A percentile compares a stretch with the other conserved stretches of the same genome.
Conservation (phyloP, 805 yeast genomes). For the Candida hispaniensis region DNA sequence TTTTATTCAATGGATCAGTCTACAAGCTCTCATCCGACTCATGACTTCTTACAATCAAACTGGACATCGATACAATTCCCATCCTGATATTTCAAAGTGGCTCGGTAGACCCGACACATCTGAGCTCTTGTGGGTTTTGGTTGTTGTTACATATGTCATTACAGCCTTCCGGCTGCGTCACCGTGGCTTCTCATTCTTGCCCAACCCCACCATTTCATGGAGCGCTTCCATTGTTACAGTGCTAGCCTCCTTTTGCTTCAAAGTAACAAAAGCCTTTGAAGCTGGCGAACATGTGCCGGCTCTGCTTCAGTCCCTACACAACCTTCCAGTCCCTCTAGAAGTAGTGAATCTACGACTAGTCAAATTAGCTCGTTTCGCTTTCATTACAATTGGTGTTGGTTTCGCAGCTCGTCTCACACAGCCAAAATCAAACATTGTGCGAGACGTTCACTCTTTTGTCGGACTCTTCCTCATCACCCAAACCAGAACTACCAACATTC, state of each 20-base stretch:
- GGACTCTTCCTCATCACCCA: conserved; percentile 42
- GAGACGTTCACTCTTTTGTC: conserved; percentile 10
- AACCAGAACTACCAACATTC: conserved; percentile 44
- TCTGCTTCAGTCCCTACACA: conserved; percentile 16
- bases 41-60: conserved; percentile 79
- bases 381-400: conserved; percentile 22
- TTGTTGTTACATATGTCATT: conserved; percentile 33
- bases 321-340: conserved; percentile 14
- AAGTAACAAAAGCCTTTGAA: conserved; percentile 40
- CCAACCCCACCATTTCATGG: conserved; percentile 33
- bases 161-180: conserved; percentile 21
- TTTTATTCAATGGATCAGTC: conserved; percentile 20
- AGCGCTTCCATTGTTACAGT: conserved; percentile 38
- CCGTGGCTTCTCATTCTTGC: conserved; percentile 19
- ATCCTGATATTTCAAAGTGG: conserved; percentile 38
- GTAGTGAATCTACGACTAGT: conserved; percentile 19
- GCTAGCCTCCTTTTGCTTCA: conserved; percentile 42
- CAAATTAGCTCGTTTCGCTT: conserved; percentile 25
- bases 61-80: conserved; percentile 68
- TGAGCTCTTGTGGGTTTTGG: conserved; percentile 39
- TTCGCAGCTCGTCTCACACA: conserved; percentile 18
- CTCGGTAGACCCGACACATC: conserved; percentile 26
- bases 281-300: conserved; percentile 47
- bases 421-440: conserved; percentile 1
- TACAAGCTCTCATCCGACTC: conserved; percentile 38